Conservation (phyloP, 768 basidiomycete species). For the Hemileccinum impolitum region DNA sequence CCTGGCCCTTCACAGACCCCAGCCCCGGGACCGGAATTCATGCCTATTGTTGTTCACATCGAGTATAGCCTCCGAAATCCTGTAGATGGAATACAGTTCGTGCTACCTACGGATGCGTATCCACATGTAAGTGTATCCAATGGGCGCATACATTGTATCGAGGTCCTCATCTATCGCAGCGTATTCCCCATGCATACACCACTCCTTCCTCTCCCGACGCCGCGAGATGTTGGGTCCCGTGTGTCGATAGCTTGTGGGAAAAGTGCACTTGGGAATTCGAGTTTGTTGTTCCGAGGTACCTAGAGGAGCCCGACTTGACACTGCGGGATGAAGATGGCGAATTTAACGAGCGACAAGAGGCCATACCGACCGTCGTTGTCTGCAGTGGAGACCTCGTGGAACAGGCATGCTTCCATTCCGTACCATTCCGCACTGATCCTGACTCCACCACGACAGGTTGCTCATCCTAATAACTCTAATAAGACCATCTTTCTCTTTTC, state of each 20-base stretch:
- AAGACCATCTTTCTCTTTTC: slow-evolving; percentile 94
- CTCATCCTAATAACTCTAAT: slow-evolving; percentile 89
- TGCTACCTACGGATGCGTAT: slow-evolving; percentile 75
- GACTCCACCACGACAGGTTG: slow-evolving; percentile 51
- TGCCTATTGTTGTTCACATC: slow-evolving; percentile 72
- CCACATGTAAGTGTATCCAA: slow-evolving; percentile 63
- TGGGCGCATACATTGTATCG: not conserved
- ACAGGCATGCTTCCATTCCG: slow-evolving; percentile 54
- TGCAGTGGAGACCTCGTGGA: slow-evolving; percentile 95
- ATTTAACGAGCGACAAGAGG: slow-evolving; percentile 48
- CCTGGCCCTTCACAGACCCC: slow-evolving; percentile 42
- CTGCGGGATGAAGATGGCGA: slow-evolving; percentile 41
- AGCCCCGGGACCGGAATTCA: slow-evolving; percentile 56
- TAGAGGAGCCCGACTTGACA: slow-evolving; percentile 50
- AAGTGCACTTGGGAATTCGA: slow-evolving; percentile 99
- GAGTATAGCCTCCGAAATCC: slow-evolving; percentile 81
- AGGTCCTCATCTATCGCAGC: slow-evolving; percentile 43
- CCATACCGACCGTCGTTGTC: slow-evolving; percentile 79
- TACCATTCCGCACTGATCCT: slow-evolving; percentile 2
- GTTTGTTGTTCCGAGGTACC: slow-evolving; percentile 84
- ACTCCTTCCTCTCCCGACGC: slow-evolving; percentile 84
- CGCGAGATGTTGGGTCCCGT: slow-evolving; percentile 99
- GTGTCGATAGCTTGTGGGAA: slow-evolving; percentile 92
- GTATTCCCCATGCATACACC: slow-evolving; percentile 91
- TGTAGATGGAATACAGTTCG: slow-evolving; percentile 81